phyloP scores from a whole-genome alignment of 2,329 filamentous ascomycete genomes.

The Aspergillus caelatus region DNA sequence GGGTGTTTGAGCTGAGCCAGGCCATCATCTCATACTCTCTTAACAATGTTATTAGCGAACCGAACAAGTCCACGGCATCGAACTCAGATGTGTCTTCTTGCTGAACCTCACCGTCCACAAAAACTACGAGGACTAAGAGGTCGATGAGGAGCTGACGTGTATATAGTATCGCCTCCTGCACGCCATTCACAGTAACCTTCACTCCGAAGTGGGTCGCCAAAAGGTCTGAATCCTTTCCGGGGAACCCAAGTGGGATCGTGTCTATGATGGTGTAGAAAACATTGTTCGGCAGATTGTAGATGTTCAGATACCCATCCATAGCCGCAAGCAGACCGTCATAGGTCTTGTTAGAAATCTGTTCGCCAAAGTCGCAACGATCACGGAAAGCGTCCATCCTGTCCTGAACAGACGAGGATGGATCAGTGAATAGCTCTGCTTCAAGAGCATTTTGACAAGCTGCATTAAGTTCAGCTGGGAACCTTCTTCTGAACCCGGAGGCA shows the following conservation, averaged over 20 bases:
- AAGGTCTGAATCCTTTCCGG: constrained; percentile 45
- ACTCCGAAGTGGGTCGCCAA: constrained; percentile 72
- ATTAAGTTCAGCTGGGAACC: constrained; percentile 69
- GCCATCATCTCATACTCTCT: constrained; percentile 71
- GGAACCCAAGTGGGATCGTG: constrained; percentile 48
- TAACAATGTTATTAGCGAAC: constrained; percentile 69
- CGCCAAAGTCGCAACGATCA: constrained; percentile 75
- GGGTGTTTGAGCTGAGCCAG: constrained; percentile 59
- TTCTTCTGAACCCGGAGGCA: constrained; percentile 69
- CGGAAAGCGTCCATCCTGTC: constrained; percentile 79
- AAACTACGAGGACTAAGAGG: constrained; percentile 78
- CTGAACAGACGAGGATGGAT: constrained; percentile 68
- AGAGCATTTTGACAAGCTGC: constrained; percentile 70
- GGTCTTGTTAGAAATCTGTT: constrained; percentile 80
- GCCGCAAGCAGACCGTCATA: constrained; percentile 69
- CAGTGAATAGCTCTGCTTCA: constrained; percentile 72
- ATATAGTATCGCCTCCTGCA: constrained; percentile 75
- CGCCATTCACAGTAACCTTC: constrained; percentile 72
- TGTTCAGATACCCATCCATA: constrained; percentile 67
- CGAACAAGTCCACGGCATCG: constrained; percentile 61
- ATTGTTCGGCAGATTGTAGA: constrained; percentile 51
- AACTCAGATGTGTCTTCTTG: constrained; percentile 72
- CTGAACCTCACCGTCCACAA: constrained; percentile 83
- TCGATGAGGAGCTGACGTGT: constrained; percentile 77
- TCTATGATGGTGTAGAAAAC: constrained; percentile 56